These are phyloP conservation scores for Beta macrorhiza DNA, from an alignment of 179 eudicot species.

Conservation along the genomic window DNA sequence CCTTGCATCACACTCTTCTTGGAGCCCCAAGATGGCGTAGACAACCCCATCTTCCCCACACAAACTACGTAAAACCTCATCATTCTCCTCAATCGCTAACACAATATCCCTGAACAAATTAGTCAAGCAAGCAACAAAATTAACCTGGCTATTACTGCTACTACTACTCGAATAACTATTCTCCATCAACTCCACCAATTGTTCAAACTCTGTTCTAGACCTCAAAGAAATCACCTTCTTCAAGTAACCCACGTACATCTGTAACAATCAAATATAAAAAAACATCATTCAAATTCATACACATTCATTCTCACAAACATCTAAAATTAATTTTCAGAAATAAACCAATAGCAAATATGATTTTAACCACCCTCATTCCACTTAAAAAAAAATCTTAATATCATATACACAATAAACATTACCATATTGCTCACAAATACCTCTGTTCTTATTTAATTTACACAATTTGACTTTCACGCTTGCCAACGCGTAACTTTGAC, in stretches of 20 bases:
- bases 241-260: slow-evolving; percentile 71
- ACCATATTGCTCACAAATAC: too few species aligned
- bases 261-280: slow-evolving; percentile 19
- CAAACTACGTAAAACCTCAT: slow-evolving; percentile 62
- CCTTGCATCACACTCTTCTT: slow-evolving; percentile 88
- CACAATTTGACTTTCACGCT: too few species aligned
- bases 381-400: too few species aligned
- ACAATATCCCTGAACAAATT: slow-evolving; percentile 84
- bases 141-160: slow-evolving; percentile 37
- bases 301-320: not conserved
- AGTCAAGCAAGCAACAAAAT: slow-evolving; percentile 80
- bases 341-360: not conserved
- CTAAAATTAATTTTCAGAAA: not conserved
- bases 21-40: slow-evolving; percentile 87
- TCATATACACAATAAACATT: too few species aligned
- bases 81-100: slow-evolving; percentile 79
- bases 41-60: slow-evolving; percentile 94
- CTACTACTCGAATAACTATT: slow-evolving; percentile 30
- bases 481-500: too few species aligned
- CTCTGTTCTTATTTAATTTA: too few species aligned
- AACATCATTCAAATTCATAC: not conserved
- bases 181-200: slow-evolving; percentile 62
- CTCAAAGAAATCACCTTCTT: slow-evolving; percentile 75
- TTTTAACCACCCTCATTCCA: too few species aligned
- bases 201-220: slow-evolving; percentile 78